These are phyloP conservation scores for Aureobasidium zeae DNA, from an alignment of 2,329 filamentous ascomycete genomes.

Conservation along the genomic window DNA sequence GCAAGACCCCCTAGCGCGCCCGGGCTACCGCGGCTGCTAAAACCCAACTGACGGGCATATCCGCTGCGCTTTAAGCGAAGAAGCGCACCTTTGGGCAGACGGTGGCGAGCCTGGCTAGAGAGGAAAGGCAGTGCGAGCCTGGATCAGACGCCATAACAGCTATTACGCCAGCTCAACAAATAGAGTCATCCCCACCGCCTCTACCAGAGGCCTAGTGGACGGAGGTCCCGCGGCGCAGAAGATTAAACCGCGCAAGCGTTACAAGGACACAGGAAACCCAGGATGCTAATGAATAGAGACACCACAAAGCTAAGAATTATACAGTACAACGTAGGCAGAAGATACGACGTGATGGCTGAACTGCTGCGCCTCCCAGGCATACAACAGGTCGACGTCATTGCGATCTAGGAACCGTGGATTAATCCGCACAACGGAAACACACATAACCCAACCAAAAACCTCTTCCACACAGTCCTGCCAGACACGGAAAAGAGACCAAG, in stretches of 20 bases:
- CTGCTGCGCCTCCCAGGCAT: neutral
- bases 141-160: no score
- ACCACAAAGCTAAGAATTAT: neutral
- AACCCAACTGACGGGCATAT: no score
- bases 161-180: no score
- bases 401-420: no score
- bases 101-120: neutral
- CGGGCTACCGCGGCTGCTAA: no score
- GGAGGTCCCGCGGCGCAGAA: no score
- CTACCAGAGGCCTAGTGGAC: neutral
- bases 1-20: no score
- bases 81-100: neutral
- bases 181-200: no score
- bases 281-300: conserved; percentile 6
- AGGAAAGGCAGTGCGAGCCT: neutral
- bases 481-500: neutral
- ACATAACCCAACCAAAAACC: neutral
- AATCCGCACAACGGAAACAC: neutral
- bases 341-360: neutral
- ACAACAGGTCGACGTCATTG: neutral
- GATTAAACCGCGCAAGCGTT: no score
- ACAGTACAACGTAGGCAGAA: conserved; percentile 8
- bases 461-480: neutral
- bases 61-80: no score
- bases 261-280: neutral